phyloP scores from a whole-genome alignment of 78 protist species.

The Dictyostelium purpureum region DNA sequence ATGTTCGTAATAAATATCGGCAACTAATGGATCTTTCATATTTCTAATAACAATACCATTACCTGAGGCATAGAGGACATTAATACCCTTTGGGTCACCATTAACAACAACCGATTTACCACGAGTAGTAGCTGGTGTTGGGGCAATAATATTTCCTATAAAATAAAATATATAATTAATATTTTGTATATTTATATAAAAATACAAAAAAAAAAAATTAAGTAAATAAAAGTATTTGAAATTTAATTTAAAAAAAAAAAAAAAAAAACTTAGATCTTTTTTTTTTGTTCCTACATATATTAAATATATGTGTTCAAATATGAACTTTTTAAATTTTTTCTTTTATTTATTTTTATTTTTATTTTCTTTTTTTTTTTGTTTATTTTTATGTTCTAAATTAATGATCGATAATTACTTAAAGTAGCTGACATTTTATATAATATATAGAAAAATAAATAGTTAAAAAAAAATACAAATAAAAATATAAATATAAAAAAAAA shows the following conservation, averaged over 20 bases:
- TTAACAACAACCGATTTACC: conserved; percentile 80
- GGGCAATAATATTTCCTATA: conserved; percentile 84
- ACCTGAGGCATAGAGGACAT: conserved; percentile 88
- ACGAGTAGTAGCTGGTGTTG: conserved; percentile 88
- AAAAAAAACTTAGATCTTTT: too few relatives aligned
- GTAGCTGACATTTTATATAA: background rate
- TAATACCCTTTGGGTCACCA: conserved; percentile 90
- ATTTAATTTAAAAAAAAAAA: too few relatives aligned
- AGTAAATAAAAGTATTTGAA: too few relatives aligned
- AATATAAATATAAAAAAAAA: background rate
- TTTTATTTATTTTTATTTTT: too few relatives aligned
- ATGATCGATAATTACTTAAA: background rate
- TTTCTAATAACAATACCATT: conserved; percentile 86
- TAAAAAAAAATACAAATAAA: background rate
- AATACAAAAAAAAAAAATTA: too few relatives aligned
- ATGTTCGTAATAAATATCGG: conserved; percentile 94
- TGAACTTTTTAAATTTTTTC: too few relatives aligned
- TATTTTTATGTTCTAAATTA: background rate
- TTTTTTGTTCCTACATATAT: too few relatives aligned
- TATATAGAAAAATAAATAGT: background rate
- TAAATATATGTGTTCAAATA: background rate
- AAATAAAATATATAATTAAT: too few relatives aligned
- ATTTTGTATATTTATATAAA: too few relatives aligned
- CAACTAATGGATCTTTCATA: conserved; percentile 43
- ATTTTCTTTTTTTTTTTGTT: background rate